Conservation (phyloP, 495 filamentous ascomycete genomes). For the Talaromyces ruber region DNA sequence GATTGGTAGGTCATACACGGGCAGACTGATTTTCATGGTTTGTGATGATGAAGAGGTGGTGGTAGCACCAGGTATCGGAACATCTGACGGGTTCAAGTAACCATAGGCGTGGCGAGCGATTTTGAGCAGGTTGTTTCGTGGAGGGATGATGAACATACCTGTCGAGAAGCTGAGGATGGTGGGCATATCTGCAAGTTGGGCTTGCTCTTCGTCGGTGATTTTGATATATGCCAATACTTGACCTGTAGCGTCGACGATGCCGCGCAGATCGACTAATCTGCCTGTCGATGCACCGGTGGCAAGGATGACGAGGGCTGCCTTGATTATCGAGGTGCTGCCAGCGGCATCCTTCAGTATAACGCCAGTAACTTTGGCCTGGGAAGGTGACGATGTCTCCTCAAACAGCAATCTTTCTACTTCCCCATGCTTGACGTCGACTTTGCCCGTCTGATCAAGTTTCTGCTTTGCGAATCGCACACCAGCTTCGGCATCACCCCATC, state of each 20-base stretch:
- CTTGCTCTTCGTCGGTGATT: conserved; percentile 60
- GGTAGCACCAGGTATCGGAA: conserved; percentile 27
- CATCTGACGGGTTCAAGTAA: conserved; percentile 57
- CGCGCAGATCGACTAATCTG: conserved; percentile 67
- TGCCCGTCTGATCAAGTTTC: conserved; percentile 47
- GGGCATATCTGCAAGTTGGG: conserved; percentile 53
- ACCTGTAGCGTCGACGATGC: conserved; percentile 65
- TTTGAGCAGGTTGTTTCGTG: conserved; percentile 62
- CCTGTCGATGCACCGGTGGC: conserved; percentile 84
- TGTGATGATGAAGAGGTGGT: conserved; percentile 4
- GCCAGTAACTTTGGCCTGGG: conserved; percentile 31
- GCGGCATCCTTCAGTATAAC: conserved; percentile 46
- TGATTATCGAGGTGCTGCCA: conserved; percentile 23
- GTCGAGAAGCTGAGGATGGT: conserved; percentile 71
- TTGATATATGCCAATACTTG: conserved; percentile 73
- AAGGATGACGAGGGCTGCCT: conserved; percentile 66
- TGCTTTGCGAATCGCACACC: conserved; percentile 62
- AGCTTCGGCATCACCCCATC: conserved; percentile 78
- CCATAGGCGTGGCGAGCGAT: conserved; percentile 76
- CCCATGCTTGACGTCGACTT: conserved; percentile 55
- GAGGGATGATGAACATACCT: conserved; percentile 80
- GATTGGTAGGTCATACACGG: conserved; percentile 25
- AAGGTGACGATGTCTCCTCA: conserved; percentile 9
- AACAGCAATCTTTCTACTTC: conserved; percentile 51
- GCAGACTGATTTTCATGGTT: conserved; percentile 34